Conservation (phyloP, 1,284 basidiomycete genomes). For the Entoloma clypeatum region DNA sequence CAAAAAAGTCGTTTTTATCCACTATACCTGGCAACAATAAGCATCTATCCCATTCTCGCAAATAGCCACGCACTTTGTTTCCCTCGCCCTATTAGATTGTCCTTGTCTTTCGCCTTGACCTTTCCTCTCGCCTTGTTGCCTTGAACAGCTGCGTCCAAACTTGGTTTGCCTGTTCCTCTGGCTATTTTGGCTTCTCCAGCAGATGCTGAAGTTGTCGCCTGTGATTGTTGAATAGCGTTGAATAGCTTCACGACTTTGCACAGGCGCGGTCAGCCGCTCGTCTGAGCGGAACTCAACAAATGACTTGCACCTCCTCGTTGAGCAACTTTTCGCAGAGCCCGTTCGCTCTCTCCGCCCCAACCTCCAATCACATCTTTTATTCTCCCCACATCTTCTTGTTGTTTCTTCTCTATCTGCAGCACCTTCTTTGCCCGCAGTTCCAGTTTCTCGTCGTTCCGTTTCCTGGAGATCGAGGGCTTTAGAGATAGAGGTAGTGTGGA, state of each 20-base stretch:
- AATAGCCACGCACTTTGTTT: slow-evolving; percentile 51
- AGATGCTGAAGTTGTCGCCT: slow-evolving; percentile 47
- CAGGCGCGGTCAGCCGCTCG: slow-evolving; percentile 4
- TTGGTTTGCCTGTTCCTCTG: slow-evolving; percentile 70
- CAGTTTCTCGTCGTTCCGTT: slow-evolving; percentile 68
- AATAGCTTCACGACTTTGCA: slow-evolving; percentile 72
- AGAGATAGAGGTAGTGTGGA: slow-evolving; percentile 67
- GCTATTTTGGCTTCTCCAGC: slow-evolving; percentile 55
- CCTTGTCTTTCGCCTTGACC: slow-evolving; percentile 50
- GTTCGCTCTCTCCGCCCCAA: slow-evolving; percentile 77
- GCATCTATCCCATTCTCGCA: too few relatives aligned
- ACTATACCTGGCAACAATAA: slow-evolving; percentile 43
- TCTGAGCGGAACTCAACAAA: slow-evolving; percentile 8
- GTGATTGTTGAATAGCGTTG: slow-evolving; percentile 78
- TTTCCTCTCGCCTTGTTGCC: slow-evolving; percentile 43
- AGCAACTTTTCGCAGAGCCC: slow-evolving; percentile 73
- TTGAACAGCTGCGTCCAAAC: slow-evolving; percentile 58
- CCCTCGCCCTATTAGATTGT: slow-evolving; percentile 46
- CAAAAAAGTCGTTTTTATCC: slow-evolving; percentile 70
- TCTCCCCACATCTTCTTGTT: slow-evolving; percentile 69
- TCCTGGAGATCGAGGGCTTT: slow-evolving; percentile 65
- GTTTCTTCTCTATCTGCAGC: slow-evolving; percentile 66
- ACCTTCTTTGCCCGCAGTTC: slow-evolving; percentile 67
- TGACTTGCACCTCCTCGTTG: slow-evolving; percentile 68
- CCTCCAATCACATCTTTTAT: slow-evolving; percentile 76